Conservation (phyloP, 306 rosid genomes). For the Gleditsia sinensis region DNA sequence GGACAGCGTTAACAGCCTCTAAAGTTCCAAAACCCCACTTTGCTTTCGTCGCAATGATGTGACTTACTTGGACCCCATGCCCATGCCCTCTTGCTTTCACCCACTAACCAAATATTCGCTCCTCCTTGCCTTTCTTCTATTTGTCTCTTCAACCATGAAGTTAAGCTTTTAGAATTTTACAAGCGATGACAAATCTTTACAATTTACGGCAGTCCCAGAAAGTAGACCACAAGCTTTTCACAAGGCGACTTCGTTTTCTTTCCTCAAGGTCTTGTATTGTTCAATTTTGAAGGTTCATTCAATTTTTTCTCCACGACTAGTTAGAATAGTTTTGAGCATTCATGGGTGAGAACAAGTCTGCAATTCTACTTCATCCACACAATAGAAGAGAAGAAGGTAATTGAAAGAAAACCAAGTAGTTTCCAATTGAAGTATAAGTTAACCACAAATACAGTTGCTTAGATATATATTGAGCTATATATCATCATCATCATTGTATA, state of each 20-base stretch:
- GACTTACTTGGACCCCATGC: not conserved
- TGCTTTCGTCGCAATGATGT: too few species aligned
- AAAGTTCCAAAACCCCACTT: conserved; percentile 32
- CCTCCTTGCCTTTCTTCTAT: not conserved
- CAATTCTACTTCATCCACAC: not conserved
- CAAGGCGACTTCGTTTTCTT: not conserved
- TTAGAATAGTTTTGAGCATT: conserved; percentile 3
- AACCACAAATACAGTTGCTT: conserved; percentile 30
- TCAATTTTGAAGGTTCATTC: not conserved
- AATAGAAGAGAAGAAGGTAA: not conserved
- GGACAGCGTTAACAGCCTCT: not conserved
- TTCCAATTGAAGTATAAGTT: conserved; percentile 2
- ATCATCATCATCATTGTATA: not conserved
- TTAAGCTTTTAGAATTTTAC: not conserved
- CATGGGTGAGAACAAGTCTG: not conserved
- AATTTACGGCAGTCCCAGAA: too few species aligned
- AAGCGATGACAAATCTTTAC: not conserved
- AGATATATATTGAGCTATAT: conserved; percentile 1
- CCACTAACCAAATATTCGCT: too few species aligned
- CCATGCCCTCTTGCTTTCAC: too few species aligned
- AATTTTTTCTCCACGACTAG: not conserved
- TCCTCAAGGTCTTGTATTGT: not conserved
- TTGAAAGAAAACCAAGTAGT: not conserved
- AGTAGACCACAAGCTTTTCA: too few species aligned
- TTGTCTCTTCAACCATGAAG: not conserved